Evolutionary conservation across 176 grass and related monocot species (phyloP), one percentile per base, ranked within the genome.

Genomic region (Carex scoparia): DNA sequence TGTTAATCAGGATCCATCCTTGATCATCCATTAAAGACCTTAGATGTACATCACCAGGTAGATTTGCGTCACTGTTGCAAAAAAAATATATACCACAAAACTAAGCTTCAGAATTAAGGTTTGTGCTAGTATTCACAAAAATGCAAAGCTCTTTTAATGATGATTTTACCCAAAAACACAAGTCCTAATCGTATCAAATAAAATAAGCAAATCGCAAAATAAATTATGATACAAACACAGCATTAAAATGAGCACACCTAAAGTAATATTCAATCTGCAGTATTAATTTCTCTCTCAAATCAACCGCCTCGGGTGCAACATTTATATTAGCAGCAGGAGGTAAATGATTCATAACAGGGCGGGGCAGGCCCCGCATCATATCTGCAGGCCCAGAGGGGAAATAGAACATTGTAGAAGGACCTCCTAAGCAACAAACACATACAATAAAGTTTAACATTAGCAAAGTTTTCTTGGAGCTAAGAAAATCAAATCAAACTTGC

Each of bases 211-310:
- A 13, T 8, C 12, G 2, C 23, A 3, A 58, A 85, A 35, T 60
- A 37, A 72, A 28, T 56, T 14, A 30, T 61, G 27, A 74, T 42
- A 76, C 46, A 85, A 13, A 27, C 10, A 56, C 12, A 42, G 37
- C 81, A 32, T 68, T 27, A n/a, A 56, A 4, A 76, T 73, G 57
- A 64, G 86, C 10, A 75, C 6, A 86, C 89, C 89, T 90, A 65
- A 90, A 90, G 79, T 90, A 90, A 65, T 87, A 90, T 71, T 87
- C 89, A 31, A 90, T 85, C 72, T 90, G 89, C 38, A 80, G 87
- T 54, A 84, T 79, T 84, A 90, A 80, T 15, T 81, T 87, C 82
- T 77, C 65, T 87, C 73, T 87, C 64, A 90, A 66, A 27, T 79
- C 85, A 73, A 48, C 55, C 2, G 10, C n/a, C 27, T 90, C 89